phyloP scores from a whole-genome alignment of 164 flowering plant genomes.

The Stephania yunnanensis region DNA sequence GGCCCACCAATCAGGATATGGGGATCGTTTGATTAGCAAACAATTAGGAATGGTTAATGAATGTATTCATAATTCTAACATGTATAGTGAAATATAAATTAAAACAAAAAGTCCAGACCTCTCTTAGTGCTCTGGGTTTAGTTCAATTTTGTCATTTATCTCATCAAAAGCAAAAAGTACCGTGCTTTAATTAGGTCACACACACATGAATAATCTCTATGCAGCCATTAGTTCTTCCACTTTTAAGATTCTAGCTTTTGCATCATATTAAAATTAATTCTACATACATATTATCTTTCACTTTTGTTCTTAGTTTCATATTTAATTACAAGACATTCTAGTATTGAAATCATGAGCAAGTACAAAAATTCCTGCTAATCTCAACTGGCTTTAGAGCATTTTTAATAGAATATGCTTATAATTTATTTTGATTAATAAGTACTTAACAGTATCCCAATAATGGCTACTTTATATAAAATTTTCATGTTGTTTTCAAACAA shows the following conservation, averaged over 20 bases:
- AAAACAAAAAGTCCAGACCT: background rate
- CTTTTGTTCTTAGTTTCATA: background rate
- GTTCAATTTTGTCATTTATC: background rate
- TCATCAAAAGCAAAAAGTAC: background rate
- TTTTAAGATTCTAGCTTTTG: background rate
- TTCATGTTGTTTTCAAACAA: too few species aligned
- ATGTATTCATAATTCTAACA: too few species aligned
- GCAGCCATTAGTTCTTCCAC: background rate
- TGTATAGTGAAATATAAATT: background rate
- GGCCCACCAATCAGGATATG: background rate
- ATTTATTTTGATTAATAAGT: too few species aligned
- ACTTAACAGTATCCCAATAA: too few species aligned
- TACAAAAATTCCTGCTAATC: background rate
- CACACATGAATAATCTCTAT: background rate
- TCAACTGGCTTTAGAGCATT: background rate
- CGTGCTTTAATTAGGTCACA: background rate
- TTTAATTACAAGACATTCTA: background rate
- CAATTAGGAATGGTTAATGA: too few species aligned
- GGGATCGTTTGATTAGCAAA: background rate
- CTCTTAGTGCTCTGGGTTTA: background rate
- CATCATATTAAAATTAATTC: too few species aligned
- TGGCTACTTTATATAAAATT: too few species aligned
- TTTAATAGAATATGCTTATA: background rate
- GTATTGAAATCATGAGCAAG: background rate
- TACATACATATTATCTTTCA: background rate